Evolutionary conservation across 306 rosid genomes (phyloP), one percentile per base, ranked within the genome.

Genomic region (Alnus glutinosa): DNA sequence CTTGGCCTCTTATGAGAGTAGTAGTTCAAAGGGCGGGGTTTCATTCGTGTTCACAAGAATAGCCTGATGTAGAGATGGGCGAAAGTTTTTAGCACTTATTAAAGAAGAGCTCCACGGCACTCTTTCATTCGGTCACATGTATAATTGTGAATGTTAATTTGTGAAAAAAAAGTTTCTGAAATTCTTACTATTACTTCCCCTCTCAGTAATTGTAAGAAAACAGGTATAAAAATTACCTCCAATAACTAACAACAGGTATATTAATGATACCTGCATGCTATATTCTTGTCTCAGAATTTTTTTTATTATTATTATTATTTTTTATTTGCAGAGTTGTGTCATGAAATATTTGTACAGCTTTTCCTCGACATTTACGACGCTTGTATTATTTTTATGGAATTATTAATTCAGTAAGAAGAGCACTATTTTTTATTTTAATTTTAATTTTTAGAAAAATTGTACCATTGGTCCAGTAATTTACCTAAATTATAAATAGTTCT

Each of bases 1-100:
- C 92, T 95, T 63, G 98, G 98, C 78, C 97, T 95, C 74, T 81
- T 95, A 55, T 95, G 87, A 88, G 28, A 23, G 28, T 23, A 23
- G 28, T 23, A 23, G 18, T 32, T 70, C 72, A 50, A 75, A 79
- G 79, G 70, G 79, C 73, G 78, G 78, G 64, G 79, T 72, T 81
- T 77, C 62, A 57, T 81, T 75, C 55, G 54, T 73, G 54, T 73
- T 75, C 80, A 77, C 70, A 64, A 85, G 74, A 86, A 83, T 78
- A 74, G 82, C 72, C 30, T 49, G 71, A 70, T 68, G 55, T 73
- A 75, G 76, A 79, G 55, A 72, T 70, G 75, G 83, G 75, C 62
- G 67, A 49, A 49, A 12, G 52, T 12, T 12, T 49, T 49, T 49
- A 49, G 14, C 52, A 10, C 64, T 28, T 71, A 61, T 66, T 79